phyloP scores from a whole-genome alignment of 345 rosid genomes.

The Dipteronia dyeriana region DNA sequence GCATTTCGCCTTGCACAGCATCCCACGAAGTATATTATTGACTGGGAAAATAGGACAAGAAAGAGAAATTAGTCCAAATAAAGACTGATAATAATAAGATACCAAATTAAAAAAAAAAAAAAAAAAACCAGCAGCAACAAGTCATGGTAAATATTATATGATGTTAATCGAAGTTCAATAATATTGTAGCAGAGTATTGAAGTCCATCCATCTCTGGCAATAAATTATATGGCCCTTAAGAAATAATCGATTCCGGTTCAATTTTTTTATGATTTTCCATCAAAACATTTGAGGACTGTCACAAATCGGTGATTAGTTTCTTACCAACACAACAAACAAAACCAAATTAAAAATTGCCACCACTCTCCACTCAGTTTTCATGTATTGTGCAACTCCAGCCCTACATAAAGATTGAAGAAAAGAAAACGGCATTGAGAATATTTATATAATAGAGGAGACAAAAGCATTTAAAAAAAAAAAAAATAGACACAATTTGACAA shows the following conservation, averaged over 20 bases:
- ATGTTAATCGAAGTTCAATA: background rate
- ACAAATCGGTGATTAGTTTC: slow-evolving; percentile 14
- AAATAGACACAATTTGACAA: background rate
- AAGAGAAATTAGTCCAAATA: background rate
- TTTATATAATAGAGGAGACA: background rate
- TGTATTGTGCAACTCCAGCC: slow-evolving; percentile 97
- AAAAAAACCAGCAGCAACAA: background rate
- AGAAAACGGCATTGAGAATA: slow-evolving; percentile 10
- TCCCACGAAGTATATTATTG: slow-evolving; percentile 77
- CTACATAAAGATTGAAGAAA: slow-evolving; percentile 33
- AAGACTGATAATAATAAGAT: background rate
- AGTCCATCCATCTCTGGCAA: background rate
- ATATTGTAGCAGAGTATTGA: background rate
- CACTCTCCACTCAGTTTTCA: slow-evolving; percentile 90
- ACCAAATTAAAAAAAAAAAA: background rate
- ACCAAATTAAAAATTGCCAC: slow-evolving; percentile 81
- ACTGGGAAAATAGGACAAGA: slow-evolving; percentile 39
- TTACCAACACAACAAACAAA: slow-evolving; percentile 76
- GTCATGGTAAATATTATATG: background rate
- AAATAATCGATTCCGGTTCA: background rate
- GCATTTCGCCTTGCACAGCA: slow-evolving; percentile 94
- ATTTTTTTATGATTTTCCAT: background rate
- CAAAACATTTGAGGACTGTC: background rate
- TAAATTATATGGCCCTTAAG: background rate
- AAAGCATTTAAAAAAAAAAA: no score